Evolutionary conservation across 2,329 filamentous ascomycete genomes (phyloP).

Genomic region (Scolecobasidium constrictum): DNA sequence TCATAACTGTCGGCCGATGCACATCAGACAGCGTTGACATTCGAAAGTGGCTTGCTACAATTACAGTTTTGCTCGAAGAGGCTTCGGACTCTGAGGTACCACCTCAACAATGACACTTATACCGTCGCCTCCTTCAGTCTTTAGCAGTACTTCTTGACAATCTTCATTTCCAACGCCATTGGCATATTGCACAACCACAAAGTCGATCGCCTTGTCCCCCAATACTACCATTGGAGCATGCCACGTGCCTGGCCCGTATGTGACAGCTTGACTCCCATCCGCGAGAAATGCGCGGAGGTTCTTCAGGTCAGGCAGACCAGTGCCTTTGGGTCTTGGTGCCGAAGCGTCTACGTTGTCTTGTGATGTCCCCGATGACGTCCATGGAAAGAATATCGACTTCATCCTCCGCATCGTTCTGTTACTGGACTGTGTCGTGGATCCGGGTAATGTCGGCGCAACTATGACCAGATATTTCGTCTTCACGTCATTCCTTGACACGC

Average conservation of each 20-base stretch:
- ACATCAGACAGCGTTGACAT: no score
- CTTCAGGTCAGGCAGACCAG: constrained; percentile 60
- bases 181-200: constrained; percentile 79
- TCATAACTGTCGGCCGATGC: no score
- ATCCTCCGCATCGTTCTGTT: constrained; percentile 8
- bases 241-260: constrained; percentile 86
- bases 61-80: neutral
- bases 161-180: constrained; percentile 78
- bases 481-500: constrained; percentile 36
- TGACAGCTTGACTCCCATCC: constrained; percentile 69
- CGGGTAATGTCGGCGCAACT: constrained; percentile 58
- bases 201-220: constrained; percentile 61
- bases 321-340: constrained; percentile 27
- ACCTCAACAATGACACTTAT: neutral
- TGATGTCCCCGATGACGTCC: neutral
- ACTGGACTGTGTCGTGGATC: neutral
- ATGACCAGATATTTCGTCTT: constrained; percentile 64
- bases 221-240: constrained; percentile 94
- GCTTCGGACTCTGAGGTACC: neutral
- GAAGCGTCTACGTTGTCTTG: neutral
- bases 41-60: no score
- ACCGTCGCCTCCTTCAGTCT: neutral
- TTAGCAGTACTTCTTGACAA: constrained; percentile 55
- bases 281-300: constrained; percentile 70
- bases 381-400: neutral